These are phyloP conservation scores for Antarctomyces pellizariae DNA, from an alignment of 495 filamentous ascomycete genomes.

Conservation along the genomic window DNA sequence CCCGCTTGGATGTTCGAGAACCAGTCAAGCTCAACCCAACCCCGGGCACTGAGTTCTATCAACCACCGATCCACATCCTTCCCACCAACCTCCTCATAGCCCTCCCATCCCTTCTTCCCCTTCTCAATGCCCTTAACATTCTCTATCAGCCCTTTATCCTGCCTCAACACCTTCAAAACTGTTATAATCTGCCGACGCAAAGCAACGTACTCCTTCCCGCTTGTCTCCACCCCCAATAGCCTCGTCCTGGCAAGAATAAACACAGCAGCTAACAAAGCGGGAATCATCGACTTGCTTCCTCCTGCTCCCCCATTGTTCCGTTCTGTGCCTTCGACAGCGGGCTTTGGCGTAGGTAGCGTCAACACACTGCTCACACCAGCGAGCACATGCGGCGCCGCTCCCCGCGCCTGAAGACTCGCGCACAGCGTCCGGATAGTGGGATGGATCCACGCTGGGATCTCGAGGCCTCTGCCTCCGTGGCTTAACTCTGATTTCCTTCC, in stretches of 20 bases:
- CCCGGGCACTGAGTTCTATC: slow-evolving; percentile 26
- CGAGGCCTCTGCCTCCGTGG: too few relatives aligned
- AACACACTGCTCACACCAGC: slow-evolving; percentile 36
- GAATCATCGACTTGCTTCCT: slow-evolving; percentile 12
- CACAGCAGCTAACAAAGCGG: slow-evolving; percentile 38
- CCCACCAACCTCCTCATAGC: slow-evolving; percentile 18
- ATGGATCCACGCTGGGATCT: slow-evolving; percentile 42
- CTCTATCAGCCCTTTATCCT: slow-evolving; percentile 14
- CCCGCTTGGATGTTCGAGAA: slow-evolving; percentile 29
- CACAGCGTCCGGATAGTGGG: slow-evolving; percentile 41
- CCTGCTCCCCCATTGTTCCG: slow-evolving; percentile 13
- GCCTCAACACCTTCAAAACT: slow-evolving; percentile 16
- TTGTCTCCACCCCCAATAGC: slow-evolving; percentile 16
- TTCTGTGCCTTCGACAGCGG: background rate
- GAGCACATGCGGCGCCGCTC: slow-evolving; percentile 32
- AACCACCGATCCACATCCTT: slow-evolving; percentile 38
- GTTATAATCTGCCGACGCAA: slow-evolving; percentile 18
- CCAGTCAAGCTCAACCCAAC: slow-evolving; percentile 50
- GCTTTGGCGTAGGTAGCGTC: slow-evolving; percentile 7
- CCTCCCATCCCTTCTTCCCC: slow-evolving; percentile 20
- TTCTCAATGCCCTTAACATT: slow-evolving; percentile 17
- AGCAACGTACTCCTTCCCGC: slow-evolving; percentile 16
- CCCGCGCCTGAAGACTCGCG: slow-evolving; percentile 22
- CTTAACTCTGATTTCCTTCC: slow-evolving; percentile 12
- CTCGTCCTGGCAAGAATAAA: slow-evolving; percentile 34